Conservation (phyloP, 108 stramenopile species). For the Pinguiococcus pyrenoidosus region DNA sequence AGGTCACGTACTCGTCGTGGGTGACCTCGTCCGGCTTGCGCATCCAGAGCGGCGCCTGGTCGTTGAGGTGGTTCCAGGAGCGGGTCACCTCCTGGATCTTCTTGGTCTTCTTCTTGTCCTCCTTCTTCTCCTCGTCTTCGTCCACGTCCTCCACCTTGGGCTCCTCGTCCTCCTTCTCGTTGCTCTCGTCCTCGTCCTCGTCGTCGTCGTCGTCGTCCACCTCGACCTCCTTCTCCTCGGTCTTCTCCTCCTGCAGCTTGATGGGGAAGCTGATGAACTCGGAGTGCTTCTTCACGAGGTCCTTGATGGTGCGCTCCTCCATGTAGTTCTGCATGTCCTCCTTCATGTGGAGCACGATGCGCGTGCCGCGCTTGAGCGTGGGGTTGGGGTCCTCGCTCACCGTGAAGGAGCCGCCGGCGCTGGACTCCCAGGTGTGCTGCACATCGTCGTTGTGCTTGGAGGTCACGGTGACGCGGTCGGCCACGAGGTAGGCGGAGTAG, state of each 20-base stretch:
- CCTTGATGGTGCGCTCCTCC: slow-evolving; percentile 89
- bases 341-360: slow-evolving; percentile 96
- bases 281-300: slow-evolving; percentile 99
- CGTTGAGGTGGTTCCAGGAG: slow-evolving; percentile 99
- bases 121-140: slow-evolving; percentile 70
- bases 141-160: slow-evolving; percentile 90
- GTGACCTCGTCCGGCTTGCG: slow-evolving; percentile 99
- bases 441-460: slow-evolving; percentile 95
- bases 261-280: slow-evolving; percentile 99
- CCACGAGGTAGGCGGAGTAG: slow-evolving; percentile 99
- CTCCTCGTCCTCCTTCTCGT: slow-evolving; percentile 60
- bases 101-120: slow-evolving; percentile 96
- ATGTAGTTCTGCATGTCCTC: slow-evolving; percentile 99
- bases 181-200: slow-evolving; percentile 77
- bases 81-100: slow-evolving; percentile 99
- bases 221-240: slow-evolving; percentile 98
- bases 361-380: slow-evolving; percentile 82
- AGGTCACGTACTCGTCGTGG: slow-evolving; percentile 95
- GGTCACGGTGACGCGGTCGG: slow-evolving; percentile 90
- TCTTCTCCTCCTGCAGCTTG: slow-evolving; percentile 99
- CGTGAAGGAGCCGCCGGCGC: slow-evolving; percentile 96
- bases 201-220: slow-evolving; percentile 96
- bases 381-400: slow-evolving; percentile 54
- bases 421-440: slow-evolving; percentile 79
- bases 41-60: slow-evolving; percentile 99